phyloP scores from a whole-genome alignment of 2,329 filamentous ascomycete genomes.

The Triangularia setosa region DNA sequence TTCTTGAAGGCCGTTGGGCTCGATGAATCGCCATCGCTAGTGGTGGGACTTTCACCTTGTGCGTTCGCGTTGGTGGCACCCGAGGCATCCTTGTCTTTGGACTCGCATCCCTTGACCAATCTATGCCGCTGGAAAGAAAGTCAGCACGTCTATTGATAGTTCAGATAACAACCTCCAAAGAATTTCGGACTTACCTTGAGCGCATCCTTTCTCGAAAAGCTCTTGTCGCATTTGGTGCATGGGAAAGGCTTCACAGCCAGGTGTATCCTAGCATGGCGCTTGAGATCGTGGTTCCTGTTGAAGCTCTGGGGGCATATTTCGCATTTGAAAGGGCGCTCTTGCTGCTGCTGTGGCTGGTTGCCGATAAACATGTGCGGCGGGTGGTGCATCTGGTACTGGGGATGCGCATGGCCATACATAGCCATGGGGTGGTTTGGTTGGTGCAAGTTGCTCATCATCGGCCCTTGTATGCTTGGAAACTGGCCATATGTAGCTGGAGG shows the following conservation, averaged over 20 bases:
- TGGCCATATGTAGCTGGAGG: conserved; percentile 14
- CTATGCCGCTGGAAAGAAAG: conserved; percentile 48
- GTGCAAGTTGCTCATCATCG: conserved; percentile 28
- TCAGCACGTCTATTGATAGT: conserved; percentile 7
- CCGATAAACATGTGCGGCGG: conserved; percentile 53
- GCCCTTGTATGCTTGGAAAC: conserved; percentile 38
- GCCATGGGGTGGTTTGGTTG: conserved; percentile 47
- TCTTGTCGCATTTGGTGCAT: conserved; percentile 88
- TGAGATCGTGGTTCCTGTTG: conserved; percentile 93
- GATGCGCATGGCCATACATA: conserved; percentile 41
- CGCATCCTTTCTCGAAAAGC: conserved; percentile 93
- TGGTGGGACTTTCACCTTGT: conserved; percentile 8
- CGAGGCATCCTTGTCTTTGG: conserved; percentile 27
- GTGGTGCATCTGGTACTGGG: conserved; percentile 29
- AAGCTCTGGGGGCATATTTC: conserved; percentile 90
- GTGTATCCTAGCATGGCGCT: conserved; percentile 93
- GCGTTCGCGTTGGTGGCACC: neutral
- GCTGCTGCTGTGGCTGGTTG: conserved; percentile 43
- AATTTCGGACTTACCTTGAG: conserved; percentile 61
- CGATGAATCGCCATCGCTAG: conserved; percentile 8
- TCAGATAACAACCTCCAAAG: neutral
- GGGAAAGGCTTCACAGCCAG: conserved; percentile 93
- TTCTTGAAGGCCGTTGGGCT: neutral
- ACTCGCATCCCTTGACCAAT: conserved; percentile 62
- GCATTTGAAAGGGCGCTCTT: conserved; percentile 91